Evolutionary conservation across 352 stramenopile genomes (phyloP), one percentile per base, ranked within the genome.

Genomic region (Phytophthora pistaciae): DNA sequence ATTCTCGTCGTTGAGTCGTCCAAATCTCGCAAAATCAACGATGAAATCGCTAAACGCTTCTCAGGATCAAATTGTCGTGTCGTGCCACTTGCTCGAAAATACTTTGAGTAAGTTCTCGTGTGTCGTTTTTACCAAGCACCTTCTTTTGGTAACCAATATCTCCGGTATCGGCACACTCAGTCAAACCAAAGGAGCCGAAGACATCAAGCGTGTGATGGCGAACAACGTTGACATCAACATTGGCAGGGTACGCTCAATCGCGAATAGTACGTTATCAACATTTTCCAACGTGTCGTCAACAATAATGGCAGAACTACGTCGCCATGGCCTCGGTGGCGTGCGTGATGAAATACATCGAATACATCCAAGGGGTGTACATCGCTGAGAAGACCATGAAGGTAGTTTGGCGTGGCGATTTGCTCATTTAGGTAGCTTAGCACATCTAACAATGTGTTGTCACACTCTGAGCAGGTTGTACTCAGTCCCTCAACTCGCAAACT

Each of bases 141-240:
- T 16, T n/a, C 6, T 20, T 25, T 53, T 53, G 20, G 27, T 53
- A 53, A 53, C 10, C 46, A 18, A 4, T 23, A 18, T 5, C 25
- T 1, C 20, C 25, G 46, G 14, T 10, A 21, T 49, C 20, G 42
- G 38, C 63, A 5, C 42, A 29, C 21, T 20, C 60, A 96, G 90
- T 63, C 90, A 96, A 65, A 93, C 87, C 8, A 92, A 93, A 79
- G 90, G 90, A 54, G 85, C 84, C 18, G 88, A 95, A 64, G 88
- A 96, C 67, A 71, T 96, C 33, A 95, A 94, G 68, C 78, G 90
- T 25, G 76, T 96, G 27, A 90, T 93, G 70, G 74, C 85, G 40
- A 95, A 96, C 61, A 89, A 80, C n/a, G 77, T 94, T 18, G 90
- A 96, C 40, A 80, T 93, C 42, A 95, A 93, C 50, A 88, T 95